phyloP scores from a whole-genome alignment of 768 basidiomycete genomes.

The Pleurotus sapidus region DNA sequence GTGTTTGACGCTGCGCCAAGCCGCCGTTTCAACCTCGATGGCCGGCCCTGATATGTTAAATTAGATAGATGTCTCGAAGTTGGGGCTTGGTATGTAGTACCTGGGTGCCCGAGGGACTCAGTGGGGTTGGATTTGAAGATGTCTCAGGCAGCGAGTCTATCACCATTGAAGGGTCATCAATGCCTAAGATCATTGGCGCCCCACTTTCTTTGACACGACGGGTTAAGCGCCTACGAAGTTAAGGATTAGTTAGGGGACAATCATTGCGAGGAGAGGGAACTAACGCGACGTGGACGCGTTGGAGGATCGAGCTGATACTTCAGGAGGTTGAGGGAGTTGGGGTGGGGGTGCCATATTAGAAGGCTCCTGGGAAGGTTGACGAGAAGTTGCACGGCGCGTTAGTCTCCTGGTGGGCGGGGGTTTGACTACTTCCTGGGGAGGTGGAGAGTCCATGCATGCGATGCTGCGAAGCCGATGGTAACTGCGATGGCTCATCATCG shows the following conservation, averaged over 20 bases:
- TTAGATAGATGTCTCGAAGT: background rate
- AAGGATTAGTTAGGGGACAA: background rate
- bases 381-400: slow-evolving; percentile 36
- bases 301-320: no score
- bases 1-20: slow-evolving; percentile 29
- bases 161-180: slow-evolving; percentile 41
- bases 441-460: background rate
- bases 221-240: slow-evolving; percentile 35
- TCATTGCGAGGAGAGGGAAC: no score
- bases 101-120: slow-evolving; percentile 3
- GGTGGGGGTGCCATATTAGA: background rate
- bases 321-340: no score
- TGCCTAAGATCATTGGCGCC: slow-evolving; percentile 35
- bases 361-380: slow-evolving; percentile 38
- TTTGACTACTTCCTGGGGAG: slow-evolving; percentile 7
- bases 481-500: slow-evolving; percentile 46
- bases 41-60: slow-evolving; percentile 15
- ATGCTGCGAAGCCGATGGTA: slow-evolving; percentile 15
- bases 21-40: slow-evolving; percentile 53
- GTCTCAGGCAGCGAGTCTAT: slow-evolving; percentile 28
- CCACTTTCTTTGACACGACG: slow-evolving; percentile 35
- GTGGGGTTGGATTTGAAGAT: slow-evolving; percentile 17
- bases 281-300: no score
- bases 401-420: slow-evolving; percentile 20
- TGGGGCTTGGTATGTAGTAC: background rate